Base-by-base conservation (phyloP, 2,329 filamentous ascomycete genomes). In the Ceratocystis variospora region DNA sequence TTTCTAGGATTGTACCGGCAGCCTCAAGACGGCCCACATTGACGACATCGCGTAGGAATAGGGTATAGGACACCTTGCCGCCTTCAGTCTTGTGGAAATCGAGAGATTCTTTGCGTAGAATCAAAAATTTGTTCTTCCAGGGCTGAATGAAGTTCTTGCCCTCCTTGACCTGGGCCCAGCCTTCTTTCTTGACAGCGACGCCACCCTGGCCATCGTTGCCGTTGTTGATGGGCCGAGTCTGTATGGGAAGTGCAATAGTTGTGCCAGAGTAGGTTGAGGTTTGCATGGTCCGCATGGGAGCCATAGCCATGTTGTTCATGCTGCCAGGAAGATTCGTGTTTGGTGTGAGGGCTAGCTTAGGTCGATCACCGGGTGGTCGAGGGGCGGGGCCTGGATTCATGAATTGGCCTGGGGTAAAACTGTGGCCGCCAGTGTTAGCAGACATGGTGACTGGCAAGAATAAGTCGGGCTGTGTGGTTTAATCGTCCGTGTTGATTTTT, bases 341-440 rank as follows among this genome's bases (percentile, higher is more conserved):
- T 69, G 87, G 91, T 53, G 88, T 90, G 68, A 95, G 81, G 72
- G 87, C 86, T 71, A 96, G 84, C 73, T 89, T 87, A 68, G 91
- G 89, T 72, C 89, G 85, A 73, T 94, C 89, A 68, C 83, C 87
- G 22, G 93, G 94, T 68, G 94, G 93, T 72, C 89, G 87, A 70
- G 94, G 94, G 71, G 94, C 93, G 71, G 94, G 93, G 70, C 94
- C 91, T 69, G 94, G 91, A 76, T 97, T 97, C 89, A 97, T 95
- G 79, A 97, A 97, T 76, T 86, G 83, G 72, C 80, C 83, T 70
- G 79, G 78, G 53, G 81, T 77, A 53, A 59, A 68, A 61, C 33
- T 57, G 63, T 45, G 28, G 46, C 63, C 65, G 61, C 66, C 66
- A 61, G 57, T 50, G 25, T 64, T 68, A 61, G 65, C 63, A 68